Evolutionary conservation across 306 rosid genomes (phyloP).

Genomic region (Rosa chinensis): DNA sequence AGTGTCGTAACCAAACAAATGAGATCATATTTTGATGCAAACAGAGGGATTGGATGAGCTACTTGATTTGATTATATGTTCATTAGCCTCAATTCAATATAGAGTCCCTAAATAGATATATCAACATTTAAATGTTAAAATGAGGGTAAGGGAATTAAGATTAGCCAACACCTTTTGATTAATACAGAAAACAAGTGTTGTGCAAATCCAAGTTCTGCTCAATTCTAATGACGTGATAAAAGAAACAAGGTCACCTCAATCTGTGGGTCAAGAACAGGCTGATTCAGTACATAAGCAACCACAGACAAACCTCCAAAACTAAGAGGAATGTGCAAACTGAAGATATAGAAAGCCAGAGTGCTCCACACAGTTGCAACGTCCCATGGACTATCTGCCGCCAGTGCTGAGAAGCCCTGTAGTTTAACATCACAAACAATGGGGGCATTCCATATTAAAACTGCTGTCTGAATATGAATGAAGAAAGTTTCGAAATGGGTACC

Average conservation of each 20-base stretch:
- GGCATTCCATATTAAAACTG: neutral
- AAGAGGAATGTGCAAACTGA: conserved; percentile 82
- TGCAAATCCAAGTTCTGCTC: neutral
- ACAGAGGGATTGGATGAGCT: neutral
- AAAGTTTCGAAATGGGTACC: conserved; percentile 23
- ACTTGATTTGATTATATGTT: neutral
- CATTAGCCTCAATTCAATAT: neutral
- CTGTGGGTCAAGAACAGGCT: conserved; percentile 62
- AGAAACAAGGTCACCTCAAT: conserved; percentile 48
- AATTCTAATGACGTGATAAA: neutral
- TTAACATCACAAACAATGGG: conserved; percentile 14
- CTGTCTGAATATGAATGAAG: neutral
- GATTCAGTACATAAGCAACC: conserved; percentile 41
- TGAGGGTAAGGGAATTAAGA: too few species aligned
- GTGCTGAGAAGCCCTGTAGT: conserved; percentile 57
- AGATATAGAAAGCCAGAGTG: conserved; percentile 59
- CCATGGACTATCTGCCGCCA: conserved; percentile 60
- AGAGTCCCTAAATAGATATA: neutral
- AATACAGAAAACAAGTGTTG: neutral
- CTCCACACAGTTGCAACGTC: conserved; percentile 59
- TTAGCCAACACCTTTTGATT: too few species aligned
- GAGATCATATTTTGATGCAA: neutral
- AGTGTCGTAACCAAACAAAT: neutral
- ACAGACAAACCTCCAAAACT: conserved; percentile 80
- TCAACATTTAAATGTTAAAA: too few species aligned